Evolutionary conservation across 306 rosid species (phyloP), one percentile per base, ranked within the genome.

Genomic region (Cucurbita argyrosperma): DNA sequence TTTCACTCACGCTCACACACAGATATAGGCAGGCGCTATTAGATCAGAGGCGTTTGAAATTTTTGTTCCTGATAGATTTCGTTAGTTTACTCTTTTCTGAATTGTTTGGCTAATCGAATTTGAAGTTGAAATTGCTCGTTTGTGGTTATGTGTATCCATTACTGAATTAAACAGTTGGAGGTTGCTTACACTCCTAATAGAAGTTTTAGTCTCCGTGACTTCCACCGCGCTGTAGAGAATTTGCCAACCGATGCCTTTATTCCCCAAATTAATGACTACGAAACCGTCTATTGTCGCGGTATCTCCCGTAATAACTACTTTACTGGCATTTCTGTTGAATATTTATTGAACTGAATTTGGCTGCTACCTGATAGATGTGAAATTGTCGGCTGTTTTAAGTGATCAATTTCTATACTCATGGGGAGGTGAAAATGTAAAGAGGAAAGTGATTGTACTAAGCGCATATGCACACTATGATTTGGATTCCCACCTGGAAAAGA

Each of bases 341-440:
- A 7, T 60, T 30, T 62, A 71, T 71, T 35, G 18, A 51, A 71
- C 45, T 76, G 15, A 15, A 51, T 57, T 55, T 47, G 5, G 49
- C 43, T 79, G 63, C 45, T 81, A 63, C 23, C 18, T 72, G 40
- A 50, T 86, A 90, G 94, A 81, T 81, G 78, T 81, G 67, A 83
- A 82, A 86, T 68, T 90, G 75, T 86, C 96, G 6, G 86, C 75
- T 62, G 85, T 90, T 49, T 56, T 88, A 72, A 85, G 82, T 18
- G 90, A 88, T 72, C 85, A 75, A 77, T 90, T 90, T 35, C 56
- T 90, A 82, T 90, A 82, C 77, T 86, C 92, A 43, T 88, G 94
- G 94, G 86, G 83, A 82, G 86, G 87, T 64, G 85, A 83, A 85
- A 91, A 90, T 71, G 87, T 86, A 62, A 87, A 78, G 87, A 86